Conservation (phyloP, 2,329 filamentous ascomycete species). For the Diaporthe nobilis region DNA sequence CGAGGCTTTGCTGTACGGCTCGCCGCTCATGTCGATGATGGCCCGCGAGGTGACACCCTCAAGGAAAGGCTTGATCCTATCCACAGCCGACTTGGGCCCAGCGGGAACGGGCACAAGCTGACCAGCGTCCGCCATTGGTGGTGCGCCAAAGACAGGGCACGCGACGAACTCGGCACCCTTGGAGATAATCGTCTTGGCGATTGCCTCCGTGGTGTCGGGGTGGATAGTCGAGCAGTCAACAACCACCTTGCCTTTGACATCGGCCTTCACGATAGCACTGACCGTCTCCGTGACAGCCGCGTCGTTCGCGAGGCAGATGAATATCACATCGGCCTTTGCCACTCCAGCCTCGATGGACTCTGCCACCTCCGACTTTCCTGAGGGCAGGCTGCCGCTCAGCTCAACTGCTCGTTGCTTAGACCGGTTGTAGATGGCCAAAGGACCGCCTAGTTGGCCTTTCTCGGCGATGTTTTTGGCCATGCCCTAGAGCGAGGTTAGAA, state of each 20-base stretch:
- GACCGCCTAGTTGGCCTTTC: slow-evolving; percentile 79
- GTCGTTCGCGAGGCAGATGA: slow-evolving; percentile 86
- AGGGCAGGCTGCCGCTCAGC: slow-evolving; percentile 71
- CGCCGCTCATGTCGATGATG: slow-evolving; percentile 78
- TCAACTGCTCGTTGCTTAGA: slow-evolving; percentile 76
- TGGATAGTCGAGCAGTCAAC: slow-evolving; percentile 92
- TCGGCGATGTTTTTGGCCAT: slow-evolving; percentile 88
- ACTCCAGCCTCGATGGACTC: slow-evolving; percentile 77
- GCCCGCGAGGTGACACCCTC: slow-evolving; percentile 79
- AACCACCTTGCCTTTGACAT: slow-evolving; percentile 80
- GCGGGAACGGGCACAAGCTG: slow-evolving; percentile 81
- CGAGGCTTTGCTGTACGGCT: slow-evolving; percentile 77
- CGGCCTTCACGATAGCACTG: slow-evolving; percentile 66
- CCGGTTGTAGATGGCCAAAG: slow-evolving; percentile 86
- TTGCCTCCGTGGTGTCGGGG: slow-evolving; percentile 80
- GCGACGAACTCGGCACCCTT: slow-evolving; percentile 82
- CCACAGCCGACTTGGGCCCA: slow-evolving; percentile 71
- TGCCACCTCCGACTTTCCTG: slow-evolving; percentile 74
- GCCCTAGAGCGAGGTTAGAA: slow-evolving; percentile 64
- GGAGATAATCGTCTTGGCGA: slow-evolving; percentile 70
- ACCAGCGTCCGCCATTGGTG: slow-evolving; percentile 78
- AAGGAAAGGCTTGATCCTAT: slow-evolving; percentile 78
- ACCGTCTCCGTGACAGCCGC: slow-evolving; percentile 76
- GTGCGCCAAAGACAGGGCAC: slow-evolving; percentile 78
- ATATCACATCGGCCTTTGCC: slow-evolving; percentile 80